Conservation (phyloP, 2,329 filamentous ascomycete genomes). For the Botryotinia convoluta region DNA sequence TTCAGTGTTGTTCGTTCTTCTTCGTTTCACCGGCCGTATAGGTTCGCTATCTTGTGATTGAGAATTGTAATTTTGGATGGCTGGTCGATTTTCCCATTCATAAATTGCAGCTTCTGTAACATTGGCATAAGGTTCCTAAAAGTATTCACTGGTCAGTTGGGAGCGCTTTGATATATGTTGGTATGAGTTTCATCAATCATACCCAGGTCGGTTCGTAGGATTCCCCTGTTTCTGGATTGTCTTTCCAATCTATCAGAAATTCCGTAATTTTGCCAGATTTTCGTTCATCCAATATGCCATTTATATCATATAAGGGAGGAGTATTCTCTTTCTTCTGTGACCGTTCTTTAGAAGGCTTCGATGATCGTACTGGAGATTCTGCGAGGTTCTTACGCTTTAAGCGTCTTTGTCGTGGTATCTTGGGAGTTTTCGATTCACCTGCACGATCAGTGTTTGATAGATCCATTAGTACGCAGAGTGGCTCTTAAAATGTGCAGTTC, state of each 20-base stretch:
- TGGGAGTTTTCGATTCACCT: slow-evolving; percentile 4
- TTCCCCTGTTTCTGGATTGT: slow-evolving; percentile 49
- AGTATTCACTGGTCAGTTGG: neutral
- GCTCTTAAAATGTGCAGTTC: neutral
- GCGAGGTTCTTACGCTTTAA: slow-evolving; percentile 9
- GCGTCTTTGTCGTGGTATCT: slow-evolving; percentile 3
- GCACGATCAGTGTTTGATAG: slow-evolving; percentile 13
- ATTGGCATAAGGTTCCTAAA: slow-evolving; percentile 32
- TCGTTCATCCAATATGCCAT: slow-evolving; percentile 26
- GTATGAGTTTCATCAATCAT: slow-evolving; percentile 25
- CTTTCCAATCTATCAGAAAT: slow-evolving; percentile 59
- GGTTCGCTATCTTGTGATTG: slow-evolving; percentile 25
- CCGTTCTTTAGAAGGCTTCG: neutral
- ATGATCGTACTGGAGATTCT: neutral
- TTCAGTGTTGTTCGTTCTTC: slow-evolving; percentile 5
- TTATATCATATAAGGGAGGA: slow-evolving; percentile 12
- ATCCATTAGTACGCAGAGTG: slow-evolving; percentile 17
- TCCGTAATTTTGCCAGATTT: slow-evolving; percentile 29
- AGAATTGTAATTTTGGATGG: neutral
- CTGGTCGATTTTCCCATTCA: slow-evolving; percentile 17
- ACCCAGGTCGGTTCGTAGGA: slow-evolving; percentile 53
- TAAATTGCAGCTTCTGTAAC: slow-evolving; percentile 16
- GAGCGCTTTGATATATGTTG: neutral
- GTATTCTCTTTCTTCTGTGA: neutral
- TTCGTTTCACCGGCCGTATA: slow-evolving; percentile 26